These are phyloP conservation scores for Parasitella parasitica DNA, from an alignment of 371 early-diverging fungal genomes.

Conservation along the genomic window DNA sequence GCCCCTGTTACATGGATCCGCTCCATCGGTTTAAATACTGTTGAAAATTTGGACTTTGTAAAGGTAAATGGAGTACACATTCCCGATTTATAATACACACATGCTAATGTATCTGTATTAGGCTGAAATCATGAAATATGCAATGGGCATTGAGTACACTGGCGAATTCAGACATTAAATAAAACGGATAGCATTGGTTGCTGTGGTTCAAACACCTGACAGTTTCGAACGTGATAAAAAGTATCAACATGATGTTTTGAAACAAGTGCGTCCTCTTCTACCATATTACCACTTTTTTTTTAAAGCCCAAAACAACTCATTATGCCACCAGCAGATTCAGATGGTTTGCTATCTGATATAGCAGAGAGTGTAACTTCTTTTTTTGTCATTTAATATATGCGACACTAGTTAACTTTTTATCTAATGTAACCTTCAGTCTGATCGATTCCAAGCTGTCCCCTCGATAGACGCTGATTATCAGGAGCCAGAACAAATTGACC, in stretches of 20 bases:
- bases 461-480: slow-evolving; percentile 3
- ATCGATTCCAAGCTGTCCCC: slow-evolving; percentile 17
- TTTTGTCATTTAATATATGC: no score
- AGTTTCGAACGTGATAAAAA: not conserved
- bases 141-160: slow-evolving; percentile 58
- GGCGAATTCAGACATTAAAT: slow-evolving; percentile 19
- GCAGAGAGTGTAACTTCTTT: slow-evolving; percentile 6
- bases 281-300: not conserved
- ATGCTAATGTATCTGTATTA: slow-evolving; percentile 8
- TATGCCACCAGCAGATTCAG: slow-evolving; percentile 11
- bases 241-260: not conserved
- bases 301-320: no score
- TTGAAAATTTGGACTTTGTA: slow-evolving; percentile 57
- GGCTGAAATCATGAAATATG: slow-evolving; percentile 64
- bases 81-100: not conserved
- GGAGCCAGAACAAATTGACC: not conserved
- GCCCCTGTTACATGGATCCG: slow-evolving; percentile 66
- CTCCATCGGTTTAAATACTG: slow-evolving; percentile 65
- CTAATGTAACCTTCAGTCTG: slow-evolving; percentile 5
- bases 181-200: not conserved
- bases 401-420: no score
- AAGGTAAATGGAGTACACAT: slow-evolving; percentile 47
- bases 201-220: slow-evolving; percentile 1
- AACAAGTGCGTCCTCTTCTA: not conserved
- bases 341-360: slow-evolving; percentile 4